Evolutionary conservation across 2,329 filamentous ascomycete species (phyloP).

Genomic region (Mollisiaceae sp.): DNA sequence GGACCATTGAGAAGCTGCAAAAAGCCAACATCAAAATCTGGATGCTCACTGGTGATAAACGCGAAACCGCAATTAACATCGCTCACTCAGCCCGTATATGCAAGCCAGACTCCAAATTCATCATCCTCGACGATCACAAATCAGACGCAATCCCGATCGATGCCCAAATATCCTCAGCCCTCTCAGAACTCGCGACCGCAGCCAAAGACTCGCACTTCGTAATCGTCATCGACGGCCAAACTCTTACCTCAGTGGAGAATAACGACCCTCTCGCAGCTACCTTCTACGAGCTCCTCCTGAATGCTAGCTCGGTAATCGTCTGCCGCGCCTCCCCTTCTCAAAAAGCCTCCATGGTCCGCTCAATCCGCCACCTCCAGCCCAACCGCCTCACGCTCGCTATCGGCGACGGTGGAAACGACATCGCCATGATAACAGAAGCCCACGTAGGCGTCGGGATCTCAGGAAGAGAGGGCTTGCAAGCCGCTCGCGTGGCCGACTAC

Average conservation of each 20-base stretch:
- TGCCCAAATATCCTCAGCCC: conserved; percentile 12
- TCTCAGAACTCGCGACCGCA: conserved; percentile 27
- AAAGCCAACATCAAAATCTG: conserved; percentile 87
- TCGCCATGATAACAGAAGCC: conserved; percentile 89
- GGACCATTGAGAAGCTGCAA: conserved; percentile 87
- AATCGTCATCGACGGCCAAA: conserved; percentile 81
- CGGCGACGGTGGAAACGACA: conserved; percentile 89
- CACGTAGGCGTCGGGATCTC: conserved; percentile 91
- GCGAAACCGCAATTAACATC: conserved; percentile 91
- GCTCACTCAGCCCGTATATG: conserved; percentile 84
- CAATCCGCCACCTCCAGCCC: conserved; percentile 73
- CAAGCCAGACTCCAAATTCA: conserved; percentile 72
- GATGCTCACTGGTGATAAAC: conserved; percentile 95
- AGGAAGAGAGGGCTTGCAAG: conserved; percentile 87
- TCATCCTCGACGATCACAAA: conserved; percentile 67
- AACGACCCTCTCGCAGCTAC: conserved; percentile 59
- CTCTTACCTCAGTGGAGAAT: conserved; percentile 72
- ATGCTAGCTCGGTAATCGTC: conserved; percentile 86
- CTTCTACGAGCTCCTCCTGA: conserved; percentile 79
- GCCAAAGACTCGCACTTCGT: conserved; percentile 67
- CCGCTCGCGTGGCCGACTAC: conserved; percentile 86
- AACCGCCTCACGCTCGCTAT: conserved; percentile 83
- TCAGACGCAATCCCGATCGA: conserved; percentile 44
- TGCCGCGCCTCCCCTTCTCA: conserved; percentile 90
- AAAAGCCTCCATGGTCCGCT: conserved; percentile 81